Conservation (phyloP, 306 rosid species). For the Gleditsia sinensis region DNA sequence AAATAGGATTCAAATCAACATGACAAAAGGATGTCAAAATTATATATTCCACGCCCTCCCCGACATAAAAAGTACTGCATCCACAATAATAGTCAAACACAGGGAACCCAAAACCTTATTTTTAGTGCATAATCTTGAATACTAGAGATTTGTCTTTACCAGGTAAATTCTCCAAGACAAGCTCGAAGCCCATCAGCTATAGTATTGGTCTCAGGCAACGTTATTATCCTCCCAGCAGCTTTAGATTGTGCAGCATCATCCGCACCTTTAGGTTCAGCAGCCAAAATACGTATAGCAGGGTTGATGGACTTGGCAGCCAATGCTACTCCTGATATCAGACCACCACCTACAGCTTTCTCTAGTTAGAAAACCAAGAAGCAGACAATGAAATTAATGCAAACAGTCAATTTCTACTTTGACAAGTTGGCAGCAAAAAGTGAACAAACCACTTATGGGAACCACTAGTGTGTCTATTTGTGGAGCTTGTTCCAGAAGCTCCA, state of each 20-base stretch:
- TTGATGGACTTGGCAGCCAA: slow-evolving; percentile 92
- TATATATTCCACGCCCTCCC: neutral
- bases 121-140: slow-evolving; percentile 28
- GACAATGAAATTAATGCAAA: neutral
- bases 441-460: slow-evolving; percentile 90
- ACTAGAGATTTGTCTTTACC: slow-evolving; percentile 47
- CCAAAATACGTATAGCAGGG: slow-evolving; percentile 69
- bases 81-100: neutral
- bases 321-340: slow-evolving; percentile 86
- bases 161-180: slow-evolving; percentile 78
- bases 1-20: neutral
- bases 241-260: slow-evolving; percentile 90
- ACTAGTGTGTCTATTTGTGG: slow-evolving; percentile 73
- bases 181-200: slow-evolving; percentile 94
- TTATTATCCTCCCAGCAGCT: slow-evolving; percentile 80
- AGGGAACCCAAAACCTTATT: slow-evolving; percentile 4
- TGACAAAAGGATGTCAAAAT: slow-evolving; percentile 1
- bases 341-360: slow-evolving; percentile 71
- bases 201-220: slow-evolving; percentile 72
- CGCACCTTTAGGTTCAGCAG: slow-evolving; percentile 90
- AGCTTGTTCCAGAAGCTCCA: slow-evolving; percentile 84
- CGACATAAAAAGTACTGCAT: neutral
- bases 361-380: slow-evolving; percentile 13
- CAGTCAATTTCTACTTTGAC: neutral
- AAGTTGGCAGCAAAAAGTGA: slow-evolving; percentile 21